Conservation (phyloP, 805 yeast species). For the Ogataea saltuana region DNA sequence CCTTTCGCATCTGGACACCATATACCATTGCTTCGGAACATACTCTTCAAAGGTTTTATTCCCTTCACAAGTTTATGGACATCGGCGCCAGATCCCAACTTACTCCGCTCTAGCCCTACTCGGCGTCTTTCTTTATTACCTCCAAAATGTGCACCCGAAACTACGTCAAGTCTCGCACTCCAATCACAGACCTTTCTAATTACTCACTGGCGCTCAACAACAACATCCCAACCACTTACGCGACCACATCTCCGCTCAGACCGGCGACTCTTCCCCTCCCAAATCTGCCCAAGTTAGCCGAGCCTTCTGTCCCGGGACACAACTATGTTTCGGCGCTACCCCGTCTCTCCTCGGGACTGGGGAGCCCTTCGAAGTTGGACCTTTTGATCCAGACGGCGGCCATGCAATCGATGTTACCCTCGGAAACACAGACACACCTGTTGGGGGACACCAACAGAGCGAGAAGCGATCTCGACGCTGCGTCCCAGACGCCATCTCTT, state of each 20-base stretch:
- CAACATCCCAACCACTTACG: slow-evolving; percentile 32
- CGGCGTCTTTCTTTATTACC: not conserved
- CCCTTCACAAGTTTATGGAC: not conserved
- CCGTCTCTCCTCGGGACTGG: slow-evolving; percentile 8
- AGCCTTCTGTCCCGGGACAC: slow-evolving; percentile 8
- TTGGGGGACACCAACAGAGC: too few relatives aligned
- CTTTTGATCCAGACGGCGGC: slow-evolving; percentile 36
- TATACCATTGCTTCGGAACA: slow-evolving; percentile 1
- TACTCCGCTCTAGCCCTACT: slow-evolving; percentile 1
- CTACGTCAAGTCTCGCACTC: slow-evolving; percentile 28
- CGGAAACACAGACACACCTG: too few relatives aligned
- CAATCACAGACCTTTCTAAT: slow-evolving; percentile 33
- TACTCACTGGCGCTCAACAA: slow-evolving; percentile 32
- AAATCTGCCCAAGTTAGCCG: slow-evolving; percentile 15
- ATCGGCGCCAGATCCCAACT: not conserved
- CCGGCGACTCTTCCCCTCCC: slow-evolving; percentile 14
- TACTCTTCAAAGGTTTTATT: not conserved
- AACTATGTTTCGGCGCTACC: slow-evolving; percentile 9
- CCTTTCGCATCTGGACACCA: too few relatives aligned
- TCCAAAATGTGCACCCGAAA: slow-evolving; percentile 29
- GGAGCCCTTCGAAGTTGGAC: slow-evolving; percentile 29
- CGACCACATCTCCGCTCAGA: slow-evolving; percentile 21
- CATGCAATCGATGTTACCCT: slow-evolving; percentile 12
- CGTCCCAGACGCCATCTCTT: not conserved
- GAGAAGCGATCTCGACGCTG: too few relatives aligned